Conservation (phyloP, 768 basidiomycete species). For the Termitomyces sp. region DNA sequence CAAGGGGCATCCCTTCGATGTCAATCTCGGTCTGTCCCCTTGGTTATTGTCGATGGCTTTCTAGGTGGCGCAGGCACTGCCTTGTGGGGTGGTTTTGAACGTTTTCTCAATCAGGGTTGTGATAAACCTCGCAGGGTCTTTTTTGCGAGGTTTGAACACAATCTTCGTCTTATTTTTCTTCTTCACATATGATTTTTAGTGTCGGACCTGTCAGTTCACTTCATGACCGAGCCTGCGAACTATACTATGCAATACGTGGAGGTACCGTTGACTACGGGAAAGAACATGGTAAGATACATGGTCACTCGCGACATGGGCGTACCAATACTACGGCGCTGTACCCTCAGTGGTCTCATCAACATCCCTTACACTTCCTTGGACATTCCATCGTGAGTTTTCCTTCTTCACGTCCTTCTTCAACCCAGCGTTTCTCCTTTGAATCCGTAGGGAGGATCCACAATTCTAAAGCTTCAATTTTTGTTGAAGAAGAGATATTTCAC, state of each 20-base stretch:
- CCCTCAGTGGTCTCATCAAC: not conserved
- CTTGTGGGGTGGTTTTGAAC: slow-evolving; percentile 34
- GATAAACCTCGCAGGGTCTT: slow-evolving; percentile 16
- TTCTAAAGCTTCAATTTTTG: not conserved
- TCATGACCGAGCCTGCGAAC: not conserved
- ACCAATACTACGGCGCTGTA: not conserved
- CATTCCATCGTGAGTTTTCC: not conserved
- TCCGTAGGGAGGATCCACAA: not conserved
- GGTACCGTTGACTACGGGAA: not conserved
- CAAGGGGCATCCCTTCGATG: too few species aligned
- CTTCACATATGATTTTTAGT: not conserved
- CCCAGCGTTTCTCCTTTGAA: not conserved
- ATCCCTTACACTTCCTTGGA: not conserved
- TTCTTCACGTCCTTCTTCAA: not conserved
- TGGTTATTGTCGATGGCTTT: slow-evolving; percentile 36
- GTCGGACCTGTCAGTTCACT: not conserved
- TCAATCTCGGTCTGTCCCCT: not conserved
- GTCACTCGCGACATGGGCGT: not conserved
- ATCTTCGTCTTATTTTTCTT: not conserved
- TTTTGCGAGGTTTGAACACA: not conserved
- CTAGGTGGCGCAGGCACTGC: slow-evolving; percentile 29
- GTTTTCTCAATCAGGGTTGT: slow-evolving; percentile 4
- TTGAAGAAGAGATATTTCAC: not conserved
- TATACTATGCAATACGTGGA: not conserved
- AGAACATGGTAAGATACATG: not conserved